These are phyloP conservation scores for Dissophora ornata DNA, from an alignment of 192 early-diverging fungal genomes.

Conservation along the genomic window DNA sequence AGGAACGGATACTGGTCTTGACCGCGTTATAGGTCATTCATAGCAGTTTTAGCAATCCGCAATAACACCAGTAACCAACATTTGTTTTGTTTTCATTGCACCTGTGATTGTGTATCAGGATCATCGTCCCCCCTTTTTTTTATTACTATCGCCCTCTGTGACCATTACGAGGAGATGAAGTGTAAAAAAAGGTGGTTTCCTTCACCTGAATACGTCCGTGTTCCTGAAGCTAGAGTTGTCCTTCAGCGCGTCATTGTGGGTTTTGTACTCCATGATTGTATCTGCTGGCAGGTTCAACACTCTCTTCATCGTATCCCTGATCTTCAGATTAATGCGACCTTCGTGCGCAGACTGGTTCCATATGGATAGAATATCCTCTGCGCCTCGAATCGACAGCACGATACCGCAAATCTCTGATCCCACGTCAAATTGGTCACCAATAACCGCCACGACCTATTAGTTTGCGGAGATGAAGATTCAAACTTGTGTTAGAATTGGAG, in stretches of 20 bases:
- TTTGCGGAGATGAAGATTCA: too few relatives aligned
- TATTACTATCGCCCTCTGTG: too few relatives aligned
- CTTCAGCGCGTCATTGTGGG: constrained; percentile 86
- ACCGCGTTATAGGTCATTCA: too few relatives aligned
- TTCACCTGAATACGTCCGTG: constrained; percentile 78
- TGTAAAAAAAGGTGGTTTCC: neutral
- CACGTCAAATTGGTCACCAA: constrained; percentile 92
- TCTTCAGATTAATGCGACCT: constrained; percentile 83
- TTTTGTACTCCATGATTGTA: constrained; percentile 95
- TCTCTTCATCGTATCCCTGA: constrained; percentile 89
- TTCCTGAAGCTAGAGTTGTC: constrained; percentile 90
- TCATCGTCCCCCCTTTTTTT: too few relatives aligned
- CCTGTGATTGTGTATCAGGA: too few relatives aligned
- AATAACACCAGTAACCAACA: too few relatives aligned
- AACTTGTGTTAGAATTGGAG: too few relatives aligned
- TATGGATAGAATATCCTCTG: constrained; percentile 94
- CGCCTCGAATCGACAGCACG: constrained; percentile 91
- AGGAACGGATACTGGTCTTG: too few relatives aligned
- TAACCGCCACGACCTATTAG: constrained; percentile 82
- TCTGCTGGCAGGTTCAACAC: constrained; percentile 85
- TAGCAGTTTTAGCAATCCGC: too few relatives aligned
- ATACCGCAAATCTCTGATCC: constrained; percentile 91
- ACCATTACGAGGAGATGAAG: neutral
- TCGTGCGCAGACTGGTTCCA: constrained; percentile 92
- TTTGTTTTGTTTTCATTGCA: too few relatives aligned